Evolutionary conservation across 371 early-diverging fungal species (phyloP).

Genomic region (Zopfochytrium polystomum): DNA sequence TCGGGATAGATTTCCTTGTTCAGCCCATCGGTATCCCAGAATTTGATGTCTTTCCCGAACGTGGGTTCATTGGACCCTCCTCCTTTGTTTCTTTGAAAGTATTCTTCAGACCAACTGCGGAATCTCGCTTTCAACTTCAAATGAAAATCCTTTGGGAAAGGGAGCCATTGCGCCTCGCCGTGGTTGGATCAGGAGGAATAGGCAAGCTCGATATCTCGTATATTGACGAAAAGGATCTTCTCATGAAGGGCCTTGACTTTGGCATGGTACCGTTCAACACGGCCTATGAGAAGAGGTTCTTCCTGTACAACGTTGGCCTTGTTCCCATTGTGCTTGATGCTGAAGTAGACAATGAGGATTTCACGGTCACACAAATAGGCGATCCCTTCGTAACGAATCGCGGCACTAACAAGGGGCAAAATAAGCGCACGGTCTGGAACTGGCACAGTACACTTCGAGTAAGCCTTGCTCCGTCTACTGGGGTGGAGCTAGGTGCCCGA

Average conservation of each 20-base stretch:
- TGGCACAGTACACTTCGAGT: conserved; percentile 38
- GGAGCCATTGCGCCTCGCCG: conserved; percentile 34
- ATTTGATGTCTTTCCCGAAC: conserved; percentile 47
- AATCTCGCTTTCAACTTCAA: conserved; percentile 38
- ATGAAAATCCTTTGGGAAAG: conserved; percentile 54
- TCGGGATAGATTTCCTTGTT: conserved; percentile 53
- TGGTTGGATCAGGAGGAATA: conserved; percentile 50
- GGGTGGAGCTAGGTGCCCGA: conserved; percentile 41
- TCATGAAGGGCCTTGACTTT: conserved; percentile 48
- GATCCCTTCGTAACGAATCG: conserved; percentile 35
- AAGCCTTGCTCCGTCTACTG: conserved; percentile 34
- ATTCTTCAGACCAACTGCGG: conserved; percentile 50
- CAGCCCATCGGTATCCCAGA: conserved; percentile 51
- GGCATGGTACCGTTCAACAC: conserved; percentile 57
- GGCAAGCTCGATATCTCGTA: conserved; percentile 50
- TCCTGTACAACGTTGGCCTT: conserved; percentile 49
- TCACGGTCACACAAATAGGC: conserved; percentile 43
- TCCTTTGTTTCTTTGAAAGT: conserved; percentile 34
- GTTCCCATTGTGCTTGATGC: conserved; percentile 44
- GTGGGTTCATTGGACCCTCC: conserved; percentile 50
- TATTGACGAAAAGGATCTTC: conserved; percentile 40
- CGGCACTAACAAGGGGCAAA: conserved; percentile 7
- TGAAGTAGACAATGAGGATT: conserved; percentile 47
- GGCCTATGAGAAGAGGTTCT: conserved; percentile 48
- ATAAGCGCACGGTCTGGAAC: conserved; percentile 37